A percentile compares a stretch with the other conserved stretches of the same genome.
Evolutionary conservation across 352 stramenopile species (phyloP).

Genomic region (Globisporangium sylvaticum): DNA sequence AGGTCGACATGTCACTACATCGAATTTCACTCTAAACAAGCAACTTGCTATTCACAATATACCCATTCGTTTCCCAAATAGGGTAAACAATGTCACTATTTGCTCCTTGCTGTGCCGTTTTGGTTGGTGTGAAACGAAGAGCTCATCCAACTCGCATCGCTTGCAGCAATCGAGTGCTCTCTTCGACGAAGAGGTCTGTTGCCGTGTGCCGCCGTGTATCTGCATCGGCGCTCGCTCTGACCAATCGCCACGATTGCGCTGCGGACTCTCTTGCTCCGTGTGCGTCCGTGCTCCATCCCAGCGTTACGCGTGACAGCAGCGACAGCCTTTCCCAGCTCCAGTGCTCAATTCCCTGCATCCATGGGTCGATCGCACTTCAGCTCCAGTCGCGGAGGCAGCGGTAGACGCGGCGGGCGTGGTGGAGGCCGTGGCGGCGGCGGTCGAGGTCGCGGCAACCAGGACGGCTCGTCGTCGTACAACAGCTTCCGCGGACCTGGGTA

Average conservation of each 20-base stretch:
- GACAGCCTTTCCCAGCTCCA: background rate
- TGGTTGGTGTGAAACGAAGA: constrained; percentile 13
- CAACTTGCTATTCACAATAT: background rate
- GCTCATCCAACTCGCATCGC: background rate
- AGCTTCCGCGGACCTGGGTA: constrained; percentile 63
- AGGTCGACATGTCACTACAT: background rate
- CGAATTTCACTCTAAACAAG: background rate
- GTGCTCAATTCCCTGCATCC: background rate
- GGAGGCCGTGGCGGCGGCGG: constrained; percentile 16
- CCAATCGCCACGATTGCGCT: constrained; percentile 6
- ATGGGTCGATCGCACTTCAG: constrained; percentile 17
- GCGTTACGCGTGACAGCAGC: background rate
- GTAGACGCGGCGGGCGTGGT: constrained; percentile 24
- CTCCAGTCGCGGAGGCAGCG: constrained; percentile 22
- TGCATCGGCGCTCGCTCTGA: background rate
- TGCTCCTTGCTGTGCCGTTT: background rate
- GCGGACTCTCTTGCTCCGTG: background rate
- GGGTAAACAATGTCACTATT: constrained; percentile 6
- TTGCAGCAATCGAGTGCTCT: background rate
- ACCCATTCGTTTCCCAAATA: background rate
- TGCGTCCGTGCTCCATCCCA: background rate
- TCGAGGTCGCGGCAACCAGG: constrained; percentile 18
- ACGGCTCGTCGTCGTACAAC: constrained; percentile 12
- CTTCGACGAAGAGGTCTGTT: background rate
- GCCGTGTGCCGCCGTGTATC: background rate